Percentiles rank a stretch among this genome's conserved stretches.
Evolutionary conservation across 176 grass and related monocot genomes (phyloP).

Genomic region (Carex cristatella): DNA sequence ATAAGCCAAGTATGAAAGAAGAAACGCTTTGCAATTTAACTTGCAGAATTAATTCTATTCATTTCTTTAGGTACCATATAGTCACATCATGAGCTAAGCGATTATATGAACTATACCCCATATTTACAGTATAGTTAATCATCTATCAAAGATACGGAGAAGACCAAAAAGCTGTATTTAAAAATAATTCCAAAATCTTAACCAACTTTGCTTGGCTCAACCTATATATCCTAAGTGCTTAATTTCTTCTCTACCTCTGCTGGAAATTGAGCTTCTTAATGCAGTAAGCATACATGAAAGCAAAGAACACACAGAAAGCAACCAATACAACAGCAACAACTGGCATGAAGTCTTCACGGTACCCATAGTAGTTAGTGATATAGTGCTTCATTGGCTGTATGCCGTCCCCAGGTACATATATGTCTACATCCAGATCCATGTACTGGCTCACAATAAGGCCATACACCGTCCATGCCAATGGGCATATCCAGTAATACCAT

Average conservation of each 20-base stretch:
- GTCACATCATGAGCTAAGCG: neutral
- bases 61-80: neutral
- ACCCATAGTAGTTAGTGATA: constrained; percentile 69
- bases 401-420: constrained; percentile 29
- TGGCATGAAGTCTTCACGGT: constrained; percentile 53
- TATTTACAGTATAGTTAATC: constrained; percentile 53
- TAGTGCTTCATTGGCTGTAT: constrained; percentile 55
- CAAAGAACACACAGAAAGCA: constrained; percentile 68
- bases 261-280: constrained; percentile 97
- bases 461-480: constrained; percentile 95
- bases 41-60: neutral
- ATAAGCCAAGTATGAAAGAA: neutral
- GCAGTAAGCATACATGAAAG: constrained; percentile 80
- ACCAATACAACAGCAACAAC: constrained; percentile 65
- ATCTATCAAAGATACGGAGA: constrained; percentile 22
- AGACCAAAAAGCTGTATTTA: constrained; percentile 11
- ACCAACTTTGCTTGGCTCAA: neutral
- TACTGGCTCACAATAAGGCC: constrained; percentile 96
- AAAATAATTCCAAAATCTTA: constrained; percentile 16
- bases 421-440: constrained; percentile 50
- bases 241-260: constrained; percentile 39
- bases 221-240: neutral
- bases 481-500: constrained; percentile 99
- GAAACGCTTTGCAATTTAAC: neutral
- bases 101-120: constrained; percentile 29